Base-by-base conservation (phyloP, 345 rosid genomes). In the Hevea brasiliensis region DNA sequence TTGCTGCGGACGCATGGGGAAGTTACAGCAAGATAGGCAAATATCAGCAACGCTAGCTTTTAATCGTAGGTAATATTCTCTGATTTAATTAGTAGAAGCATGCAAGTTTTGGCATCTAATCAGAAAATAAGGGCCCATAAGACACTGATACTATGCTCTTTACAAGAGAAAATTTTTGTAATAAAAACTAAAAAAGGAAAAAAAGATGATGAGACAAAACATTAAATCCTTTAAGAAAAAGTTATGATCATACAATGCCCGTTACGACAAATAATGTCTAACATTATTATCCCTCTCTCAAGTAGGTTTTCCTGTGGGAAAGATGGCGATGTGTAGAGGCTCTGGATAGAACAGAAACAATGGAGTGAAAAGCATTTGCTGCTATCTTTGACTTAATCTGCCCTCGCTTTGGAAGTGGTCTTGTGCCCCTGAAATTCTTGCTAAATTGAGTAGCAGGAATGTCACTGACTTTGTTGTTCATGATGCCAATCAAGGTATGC, bases 351-450 rank as follows among this genome's bases (percentile, higher is more conserved):
- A 65, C 74, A 6, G 89, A 79, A 63, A 82, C 82, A 40, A 87
- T 77, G 72, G 89, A 87, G 48, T 84, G 78, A 23, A 87, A 82
- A 54, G 87, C 89, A 23, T 58, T 83, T 20, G 78, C 86, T 9
- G 87, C 91, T 9, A 89, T 87, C 62, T 80, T 86, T 10, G 81
- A 78, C 81, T 87, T 89, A 40, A 89, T 79, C 84, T 89, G 91
- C 13, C 89, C 90, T 11, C 89, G 81, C 82, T 70, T 85, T 10
- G 90, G 88, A 50, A 83, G 74, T 7, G 77, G 82, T 73, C 83
- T 81, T 1, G 53, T 35, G 21, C 55, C 27, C 45, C 65, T 53
- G 56, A 45, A 45, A 55, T 74, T 77, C 70, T 75, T 78, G 61
- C 76, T 18, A 62, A 68, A 10, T 8, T 80, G 70, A 14, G 57